Percentiles rank a stretch among this genome's conserved stretches.
phyloP scores from a whole-genome alignment of 139 green algal genomes.

The Chlorella sp. region DNA sequence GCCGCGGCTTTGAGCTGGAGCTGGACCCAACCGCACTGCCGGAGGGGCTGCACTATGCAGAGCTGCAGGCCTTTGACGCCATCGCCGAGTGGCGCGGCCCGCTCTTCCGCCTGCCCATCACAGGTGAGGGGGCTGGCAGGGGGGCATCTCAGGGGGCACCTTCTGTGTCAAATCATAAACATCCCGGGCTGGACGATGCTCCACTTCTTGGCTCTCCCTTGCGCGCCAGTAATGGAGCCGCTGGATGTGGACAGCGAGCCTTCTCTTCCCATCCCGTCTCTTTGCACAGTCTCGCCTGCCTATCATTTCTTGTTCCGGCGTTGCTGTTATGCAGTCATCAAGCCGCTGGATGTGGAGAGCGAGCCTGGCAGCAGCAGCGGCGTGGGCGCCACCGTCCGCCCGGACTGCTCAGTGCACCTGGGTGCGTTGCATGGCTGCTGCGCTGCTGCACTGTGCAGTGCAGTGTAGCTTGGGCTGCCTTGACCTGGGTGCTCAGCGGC shows the following conservation, averaged over 20 bases:
- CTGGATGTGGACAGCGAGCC: too few relatives aligned
- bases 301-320: too few relatives aligned
- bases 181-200: too few relatives aligned
- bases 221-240: too few relatives aligned
- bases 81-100: slow-evolving; percentile 72
- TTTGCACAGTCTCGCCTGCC: too few relatives aligned
- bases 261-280: too few relatives aligned
- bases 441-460: neutral
- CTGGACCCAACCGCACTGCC: slow-evolving; percentile 74
- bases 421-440: neutral
- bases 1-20: slow-evolving; percentile 77
- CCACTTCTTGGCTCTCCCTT: too few relatives aligned
- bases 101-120: slow-evolving; percentile 86
- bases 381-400: neutral
- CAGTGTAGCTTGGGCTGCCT: too few relatives aligned
- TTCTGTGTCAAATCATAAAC: too few relatives aligned
- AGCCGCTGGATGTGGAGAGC: slow-evolving; percentile 41
- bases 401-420: slow-evolving; percentile 19
- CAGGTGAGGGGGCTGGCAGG: slow-evolving; percentile 15
- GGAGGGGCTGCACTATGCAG: slow-evolving; percentile 84
- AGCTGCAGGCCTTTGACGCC: slow-evolving; percentile 72
- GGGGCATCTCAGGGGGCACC: too few relatives aligned
- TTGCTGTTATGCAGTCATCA: slow-evolving; percentile 58
- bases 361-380: slow-evolving; percentile 18
- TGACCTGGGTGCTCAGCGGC: too few relatives aligned